These are phyloP conservation scores for Penicillium ochrochloron DNA, from an alignment of 495 filamentous ascomycete species.

Conservation along the genomic window DNA sequence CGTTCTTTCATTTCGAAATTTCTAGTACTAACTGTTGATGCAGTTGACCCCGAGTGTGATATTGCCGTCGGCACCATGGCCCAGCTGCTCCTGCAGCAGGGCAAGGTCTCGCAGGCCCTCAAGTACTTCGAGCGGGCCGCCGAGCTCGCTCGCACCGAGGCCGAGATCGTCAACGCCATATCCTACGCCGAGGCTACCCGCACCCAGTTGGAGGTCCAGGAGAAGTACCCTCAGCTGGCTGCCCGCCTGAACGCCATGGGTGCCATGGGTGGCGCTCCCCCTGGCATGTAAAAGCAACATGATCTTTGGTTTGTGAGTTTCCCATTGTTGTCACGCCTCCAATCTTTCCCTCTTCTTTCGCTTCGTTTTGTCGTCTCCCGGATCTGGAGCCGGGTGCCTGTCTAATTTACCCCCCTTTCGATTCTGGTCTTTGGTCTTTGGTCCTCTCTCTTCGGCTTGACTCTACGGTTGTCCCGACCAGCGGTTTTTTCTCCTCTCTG, in stretches of 20 bases:
- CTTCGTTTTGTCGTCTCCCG: constrained; percentile 21
- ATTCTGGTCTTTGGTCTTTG: constrained; percentile 25
- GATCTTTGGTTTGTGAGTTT: neutral
- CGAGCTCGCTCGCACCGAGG: constrained; percentile 92
- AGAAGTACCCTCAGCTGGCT: constrained; percentile 96
- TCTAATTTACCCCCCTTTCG: constrained; percentile 22
- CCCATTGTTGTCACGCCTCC: constrained; percentile 10
- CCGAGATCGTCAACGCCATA: constrained; percentile 93
- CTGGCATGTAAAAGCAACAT: constrained; percentile 43
- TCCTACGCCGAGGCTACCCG: constrained; percentile 97
- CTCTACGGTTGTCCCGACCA: constrained; percentile 19
- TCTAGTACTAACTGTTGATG: constrained; percentile 23
- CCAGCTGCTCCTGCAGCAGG: constrained; percentile 96
- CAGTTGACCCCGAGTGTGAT: constrained; percentile 98
- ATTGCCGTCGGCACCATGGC: constrained; percentile 99
- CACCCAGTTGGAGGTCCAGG: constrained; percentile 95
- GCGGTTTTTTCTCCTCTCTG: constrained; percentile 35
- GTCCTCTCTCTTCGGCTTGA: constrained; percentile 19
- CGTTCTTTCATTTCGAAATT: neutral
- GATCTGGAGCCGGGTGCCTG: constrained; percentile 21
- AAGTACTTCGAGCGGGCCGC: constrained; percentile 97
- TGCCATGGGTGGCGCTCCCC: constrained; percentile 42
- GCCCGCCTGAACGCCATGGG: constrained; percentile 80
- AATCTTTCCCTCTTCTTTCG: constrained; percentile 29
- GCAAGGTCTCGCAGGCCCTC: constrained; percentile 92